These are phyloP conservation scores for Stagonosporopsis rhizophila DNA, from an alignment of 2,329 filamentous ascomycete species.

Conservation along the genomic window DNA sequence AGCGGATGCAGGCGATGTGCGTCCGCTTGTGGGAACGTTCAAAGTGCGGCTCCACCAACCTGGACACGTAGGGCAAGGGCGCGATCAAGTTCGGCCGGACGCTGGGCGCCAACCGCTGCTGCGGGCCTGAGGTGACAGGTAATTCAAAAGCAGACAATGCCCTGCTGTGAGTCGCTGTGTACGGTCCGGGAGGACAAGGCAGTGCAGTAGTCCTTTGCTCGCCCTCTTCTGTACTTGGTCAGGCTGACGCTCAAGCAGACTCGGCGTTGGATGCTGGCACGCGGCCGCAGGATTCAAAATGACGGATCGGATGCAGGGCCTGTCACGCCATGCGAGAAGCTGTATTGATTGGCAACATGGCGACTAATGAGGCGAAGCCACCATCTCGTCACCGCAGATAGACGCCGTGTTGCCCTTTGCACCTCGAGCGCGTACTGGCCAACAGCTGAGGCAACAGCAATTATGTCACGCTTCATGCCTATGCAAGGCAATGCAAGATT, in stretches of 20 bases:
- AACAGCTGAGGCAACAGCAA: constrained; percentile 9
- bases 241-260: constrained; percentile 8
- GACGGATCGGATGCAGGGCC: constrained; percentile 6
- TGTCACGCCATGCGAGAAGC: constrained; percentile 13
- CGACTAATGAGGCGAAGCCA: constrained; percentile 23
- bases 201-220: constrained; percentile 16
- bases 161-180: background rate
- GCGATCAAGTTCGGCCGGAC: constrained; percentile 9
- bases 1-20: constrained; percentile 28
- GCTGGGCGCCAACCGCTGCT: constrained; percentile 5
- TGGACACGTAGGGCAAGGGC: constrained; percentile 18
- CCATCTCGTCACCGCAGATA: constrained; percentile 22
- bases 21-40: constrained; percentile 31
- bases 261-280: constrained; percentile 5
- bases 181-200: constrained; percentile 11
- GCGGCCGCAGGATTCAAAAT: background rate
- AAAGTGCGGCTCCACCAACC: constrained; percentile 26
- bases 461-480: constrained; percentile 22
- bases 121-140: constrained; percentile 19
- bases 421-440: constrained; percentile 16
- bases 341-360: constrained; percentile 18
- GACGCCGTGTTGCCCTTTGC: constrained; percentile 21
- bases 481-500: constrained; percentile 9
- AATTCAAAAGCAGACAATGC: constrained; percentile 5
- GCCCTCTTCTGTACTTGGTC: constrained; percentile 5